phyloP scores from a whole-genome alignment of 192 early-diverging fungal species.

The Physocladia obscura region DNA sequence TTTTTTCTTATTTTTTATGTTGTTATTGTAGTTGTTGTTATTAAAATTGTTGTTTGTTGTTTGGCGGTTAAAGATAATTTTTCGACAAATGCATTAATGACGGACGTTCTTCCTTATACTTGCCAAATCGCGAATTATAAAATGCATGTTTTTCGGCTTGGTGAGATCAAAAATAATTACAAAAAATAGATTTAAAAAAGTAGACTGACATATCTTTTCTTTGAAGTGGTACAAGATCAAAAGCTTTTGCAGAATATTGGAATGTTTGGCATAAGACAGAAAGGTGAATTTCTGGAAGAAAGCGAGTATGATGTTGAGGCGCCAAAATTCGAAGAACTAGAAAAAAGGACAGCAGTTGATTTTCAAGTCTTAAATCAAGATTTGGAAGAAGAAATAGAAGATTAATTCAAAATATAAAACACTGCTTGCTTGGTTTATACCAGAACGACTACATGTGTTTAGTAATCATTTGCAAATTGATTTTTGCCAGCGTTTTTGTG shows the following conservation, averaged over 20 bases:
- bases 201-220: not conserved
- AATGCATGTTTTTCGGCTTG: not conserved
- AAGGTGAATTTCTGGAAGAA: conserved; percentile 15
- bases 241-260: not conserved
- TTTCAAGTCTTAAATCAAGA: not conserved
- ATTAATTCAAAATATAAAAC: too few species aligned
- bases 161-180: not conserved
- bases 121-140: not conserved
- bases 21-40: not conserved
- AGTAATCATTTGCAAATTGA: too few species aligned
- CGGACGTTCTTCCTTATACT: not conserved
- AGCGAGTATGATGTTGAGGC: not conserved
- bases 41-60: not conserved
- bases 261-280: not conserved
- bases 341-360: too few species aligned
- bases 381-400: not conserved
- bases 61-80: not conserved
- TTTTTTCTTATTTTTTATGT: too few species aligned
- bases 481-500: too few species aligned
- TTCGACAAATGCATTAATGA: not conserved
- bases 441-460: too few species aligned
- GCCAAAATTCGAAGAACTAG: not conserved
- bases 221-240: not conserved
- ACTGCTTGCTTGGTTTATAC: too few species aligned
- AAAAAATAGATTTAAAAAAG: not conserved